Evolutionary conservation across 306 rosid species (phyloP), one percentile per base, ranked within the genome.

Genomic region (Ormosia semicastrata): DNA sequence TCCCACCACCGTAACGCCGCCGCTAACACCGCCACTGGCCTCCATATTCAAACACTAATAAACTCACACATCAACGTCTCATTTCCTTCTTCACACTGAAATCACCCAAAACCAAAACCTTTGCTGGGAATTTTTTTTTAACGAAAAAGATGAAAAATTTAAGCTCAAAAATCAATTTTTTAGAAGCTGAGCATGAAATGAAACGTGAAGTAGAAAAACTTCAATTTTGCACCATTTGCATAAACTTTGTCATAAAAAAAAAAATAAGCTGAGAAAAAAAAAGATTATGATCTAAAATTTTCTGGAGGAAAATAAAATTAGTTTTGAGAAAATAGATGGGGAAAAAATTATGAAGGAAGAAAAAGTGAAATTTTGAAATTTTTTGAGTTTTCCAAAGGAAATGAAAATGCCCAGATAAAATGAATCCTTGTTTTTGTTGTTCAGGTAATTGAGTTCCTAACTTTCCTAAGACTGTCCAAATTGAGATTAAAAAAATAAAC

Each of bases 1-100:
- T 91, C 93, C 99, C 64, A 93, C 97, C 85, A 95, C 98, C 87
- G 98, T 92, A 78, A 95, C 99, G 82, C 96, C 97, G 79, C 98
- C 89, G 57, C 85, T 87, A 62, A 89, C 89, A 24, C 89, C 93
- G 73, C 92, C 98, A 63, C 97, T 93, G 32, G 91, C 88, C 84
- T 95, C 99, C 99, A 95, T 95, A 43, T 66, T 77, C 75, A 83
- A 77, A 84, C 74, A 53, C 73, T 80, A 60, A 84, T 58, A 60
- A 85, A 81, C 85, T 69, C 86, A 78, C 75, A 71, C 85, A 73
- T 83, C 89, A 87, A 81, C 84, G 83, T 78, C 87, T 70, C 89
- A 54, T 86, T 86, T 73, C 74, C 17, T 70, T 71, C 85, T 82
- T 83, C 77, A 82, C 84, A 73, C 71, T 79, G 87, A 63, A 47